Evolutionary conservation across 345 rosid species (phyloP), one percentile per base, ranked within the genome.

Genomic region (Brassica rapa): DNA sequence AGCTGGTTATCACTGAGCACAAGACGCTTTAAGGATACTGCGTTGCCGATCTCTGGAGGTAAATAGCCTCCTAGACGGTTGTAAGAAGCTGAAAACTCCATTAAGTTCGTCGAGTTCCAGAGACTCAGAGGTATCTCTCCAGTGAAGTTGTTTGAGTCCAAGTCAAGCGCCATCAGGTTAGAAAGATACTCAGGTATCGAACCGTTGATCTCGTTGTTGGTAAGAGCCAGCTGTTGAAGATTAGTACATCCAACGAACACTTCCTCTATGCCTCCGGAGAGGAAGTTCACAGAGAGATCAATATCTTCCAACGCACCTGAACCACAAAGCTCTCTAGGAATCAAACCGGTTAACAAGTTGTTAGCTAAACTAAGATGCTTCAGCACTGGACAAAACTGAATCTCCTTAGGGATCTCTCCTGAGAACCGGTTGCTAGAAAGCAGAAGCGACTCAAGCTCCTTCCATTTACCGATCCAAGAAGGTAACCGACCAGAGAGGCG

Each of bases 11-110:
- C 77, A 43, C 84, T 86, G 4, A 93, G 91, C 74, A 86, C 91
- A 51, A 95, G 86, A 14, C 87, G 86, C 81, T 86, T 81, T 84
- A 93, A 57, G 7, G 80, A 74, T 70, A 72, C 84, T 0, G 90
- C 94, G 73, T 75, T 80, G n/a, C 93, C 96, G 56, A 93, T 88
- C 73, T 86, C 92, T 6, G 16, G 46, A 4, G 94, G 83, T 72
- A 93, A 75, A 74, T 75, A 71, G 37, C 94, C 96, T 81, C 84
- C 85, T 9, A 95, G 62, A 53, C 77, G 37, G 64, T 95, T 95
- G 74, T 82, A 83, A 27, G 89, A 86, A 6, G 89, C 97, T 2
- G 93, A 88, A 37, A 95, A 89, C 86, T 93, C 97, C 92, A 91
- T 85, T 86, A 95, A 80, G 61, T 19, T 30, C 2, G 29, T 63